Evolutionary conservation across 2,329 filamentous ascomycete genomes (phyloP), one percentile per base, ranked within the genome.

Genomic region (Cladophialophora carrionii): DNA sequence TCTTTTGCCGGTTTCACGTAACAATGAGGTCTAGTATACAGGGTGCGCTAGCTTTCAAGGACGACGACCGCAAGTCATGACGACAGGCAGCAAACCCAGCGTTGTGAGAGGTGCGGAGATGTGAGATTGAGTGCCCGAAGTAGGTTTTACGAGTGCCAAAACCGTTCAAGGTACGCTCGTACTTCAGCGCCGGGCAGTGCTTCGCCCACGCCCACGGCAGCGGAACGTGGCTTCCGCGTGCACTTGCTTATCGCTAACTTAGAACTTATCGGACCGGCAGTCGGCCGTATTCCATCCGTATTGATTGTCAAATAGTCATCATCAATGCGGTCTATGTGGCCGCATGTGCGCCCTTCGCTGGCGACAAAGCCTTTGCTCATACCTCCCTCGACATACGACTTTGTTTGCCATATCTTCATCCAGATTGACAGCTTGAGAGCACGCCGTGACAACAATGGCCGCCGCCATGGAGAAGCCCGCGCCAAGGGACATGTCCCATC

Each of bases 401-500:
- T 17, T 14, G 12, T 51, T 29, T 20, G 10, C 5, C 31, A 55
- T 58, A 14, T 6, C 22, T 34, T 58, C 24, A 51, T 17, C 46
- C 10, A 53, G n/a, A 6, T 37, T 24, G 57, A 49, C 32, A 26
- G 4, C 14, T 32, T 24, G 32, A 43, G 20, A 43, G 22, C 57
- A 32, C 29, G 37, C 9, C 24, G 34, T 53, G 22, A 29, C 56
- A 54, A 52, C 61, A 51, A 69, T 69, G 62, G 62, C 65, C 17
- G 51, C 64, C 76, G 14, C 74, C 73, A 53, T 71, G 63, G 62
- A 72, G 57, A 74, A 80, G 32, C 75, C 79, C 57, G 74, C 76
- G 63, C 91, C 93, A 5, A 80, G 87, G 70, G 90, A 96, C 76
- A 82, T 96, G 66, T 89, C 87, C 71, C 91, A 96, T 75, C 89